A percentile compares a stretch with the other conserved stretches of the same genome.
phyloP scores from a whole-genome alignment of 2,329 filamentous ascomycete genomes.

The Huntiella moniliformis region DNA sequence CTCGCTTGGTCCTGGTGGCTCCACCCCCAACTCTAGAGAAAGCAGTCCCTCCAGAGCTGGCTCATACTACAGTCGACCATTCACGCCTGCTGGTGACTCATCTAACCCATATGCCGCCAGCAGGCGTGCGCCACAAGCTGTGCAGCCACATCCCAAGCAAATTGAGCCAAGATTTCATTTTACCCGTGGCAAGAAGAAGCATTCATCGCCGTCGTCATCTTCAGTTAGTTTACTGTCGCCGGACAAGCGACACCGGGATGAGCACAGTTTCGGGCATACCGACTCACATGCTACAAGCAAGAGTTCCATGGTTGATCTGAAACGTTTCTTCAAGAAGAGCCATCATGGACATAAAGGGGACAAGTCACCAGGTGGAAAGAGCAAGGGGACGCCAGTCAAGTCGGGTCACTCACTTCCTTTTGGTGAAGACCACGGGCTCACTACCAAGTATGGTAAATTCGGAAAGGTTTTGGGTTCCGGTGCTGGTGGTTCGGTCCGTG shows the following conservation, averaged over 20 bases:
- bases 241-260: slow-evolving; percentile 25
- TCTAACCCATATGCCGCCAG: slow-evolving; percentile 79
- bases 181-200: slow-evolving; percentile 46
- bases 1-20: slow-evolving; percentile 29
- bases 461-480: slow-evolving; percentile 86
- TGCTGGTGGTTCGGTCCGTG: slow-evolving; percentile 78
- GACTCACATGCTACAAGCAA: slow-evolving; percentile 23
- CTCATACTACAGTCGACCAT: slow-evolving; percentile 50
- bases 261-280: slow-evolving; percentile 7
- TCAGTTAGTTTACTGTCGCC: slow-evolving; percentile 29
- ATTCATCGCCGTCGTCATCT: slow-evolving; percentile 35
- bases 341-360: slow-evolving; percentile 50
- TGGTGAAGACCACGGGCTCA: slow-evolving; percentile 77
- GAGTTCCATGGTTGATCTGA: slow-evolving; percentile 83
- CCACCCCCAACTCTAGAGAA: slow-evolving; percentile 39
- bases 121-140: slow-evolving; percentile 50
- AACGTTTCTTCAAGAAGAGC: slow-evolving; percentile 76
- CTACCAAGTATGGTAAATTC: slow-evolving; percentile 88
- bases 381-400: slow-evolving; percentile 38
- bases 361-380: slow-evolving; percentile 39
- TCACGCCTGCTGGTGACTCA: slow-evolving; percentile 58
- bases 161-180: slow-evolving; percentile 78
- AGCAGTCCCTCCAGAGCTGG: slow-evolving; percentile 45
- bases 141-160: slow-evolving; percentile 30
- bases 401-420: slow-evolving; percentile 48